A percentile compares a stretch with the other conserved stretches of the same genome.
phyloP scores from a whole-genome alignment of 306 rosid genomes.

The Sophora flavescens region DNA sequence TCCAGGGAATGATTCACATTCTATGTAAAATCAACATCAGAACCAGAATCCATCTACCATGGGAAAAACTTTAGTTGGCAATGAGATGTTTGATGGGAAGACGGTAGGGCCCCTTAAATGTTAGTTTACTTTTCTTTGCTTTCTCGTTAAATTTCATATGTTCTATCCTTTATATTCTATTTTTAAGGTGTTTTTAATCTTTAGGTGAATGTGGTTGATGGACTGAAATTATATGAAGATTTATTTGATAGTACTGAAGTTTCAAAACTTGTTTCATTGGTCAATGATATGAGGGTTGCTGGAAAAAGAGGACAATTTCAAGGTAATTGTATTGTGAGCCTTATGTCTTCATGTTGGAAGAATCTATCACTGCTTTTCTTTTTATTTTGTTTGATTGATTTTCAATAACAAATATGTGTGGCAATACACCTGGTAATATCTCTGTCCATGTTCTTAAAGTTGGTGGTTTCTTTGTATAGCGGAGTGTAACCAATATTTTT shows the following conservation, averaged over 20 bases:
- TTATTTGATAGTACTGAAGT: slow-evolving; percentile 61
- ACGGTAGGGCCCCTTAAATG: slow-evolving; percentile 59
- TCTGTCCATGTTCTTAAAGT: neutral
- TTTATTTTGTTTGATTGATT: too few species aligned
- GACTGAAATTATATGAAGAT: slow-evolving; percentile 68
- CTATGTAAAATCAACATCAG: slow-evolving; percentile 56
- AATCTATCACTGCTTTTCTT: neutral
- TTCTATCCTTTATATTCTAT: neutral
- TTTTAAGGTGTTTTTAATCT: slow-evolving; percentile 29
- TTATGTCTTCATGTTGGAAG: neutral
- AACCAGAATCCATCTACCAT: slow-evolving; percentile 51
- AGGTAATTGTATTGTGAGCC: slow-evolving; percentile 53
- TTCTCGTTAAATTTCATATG: neutral
- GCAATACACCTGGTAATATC: too few species aligned
- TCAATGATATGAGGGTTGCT: slow-evolving; percentile 66
- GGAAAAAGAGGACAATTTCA: slow-evolving; percentile 74
- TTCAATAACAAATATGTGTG: too few species aligned
- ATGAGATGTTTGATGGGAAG: slow-evolving; percentile 75
- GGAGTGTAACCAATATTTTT: neutral
- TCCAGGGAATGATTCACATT: slow-evolving; percentile 64
- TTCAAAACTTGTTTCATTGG: slow-evolving; percentile 64
- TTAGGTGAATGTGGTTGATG: slow-evolving; percentile 80
- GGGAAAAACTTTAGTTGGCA: slow-evolving; percentile 70
- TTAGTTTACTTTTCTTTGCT: slow-evolving; percentile 7
- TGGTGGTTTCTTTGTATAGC: neutral